Conservation (phyloP, 192 early-diverging fungal species). For the Coemansia sp. region DNA sequence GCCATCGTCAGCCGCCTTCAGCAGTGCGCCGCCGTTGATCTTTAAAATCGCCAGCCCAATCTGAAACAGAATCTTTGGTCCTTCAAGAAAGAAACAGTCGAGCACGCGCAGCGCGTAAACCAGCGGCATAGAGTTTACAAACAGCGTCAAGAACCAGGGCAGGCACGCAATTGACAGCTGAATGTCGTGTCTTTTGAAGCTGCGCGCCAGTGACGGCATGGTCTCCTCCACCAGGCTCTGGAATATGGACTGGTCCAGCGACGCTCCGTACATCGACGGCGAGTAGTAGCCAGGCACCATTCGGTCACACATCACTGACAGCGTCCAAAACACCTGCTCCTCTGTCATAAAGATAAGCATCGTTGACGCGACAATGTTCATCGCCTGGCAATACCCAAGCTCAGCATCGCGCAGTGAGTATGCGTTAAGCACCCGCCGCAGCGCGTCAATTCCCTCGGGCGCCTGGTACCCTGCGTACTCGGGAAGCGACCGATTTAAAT, state of each 20-base stretch:
- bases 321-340: slow-evolving; percentile 96
- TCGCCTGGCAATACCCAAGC: slow-evolving; percentile 99
- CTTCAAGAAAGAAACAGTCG: slow-evolving; percentile 98
- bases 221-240: slow-evolving; percentile 82
- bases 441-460: slow-evolving; percentile 83
- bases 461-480: slow-evolving; percentile 92
- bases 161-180: slow-evolving; percentile 95
- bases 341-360: slow-evolving; percentile 92
- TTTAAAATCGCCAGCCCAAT: slow-evolving; percentile 89
- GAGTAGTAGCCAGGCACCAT: slow-evolving; percentile 96
- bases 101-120: slow-evolving; percentile 82
- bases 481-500: slow-evolving; percentile 87
- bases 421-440: slow-evolving; percentile 89
- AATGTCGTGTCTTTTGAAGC: slow-evolving; percentile 84
- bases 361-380: slow-evolving; percentile 97
- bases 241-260: slow-evolving; percentile 93
- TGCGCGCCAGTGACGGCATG: slow-evolving; percentile 84
- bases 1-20: slow-evolving; percentile 70
- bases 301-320: slow-evolving; percentile 85
- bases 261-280: slow-evolving; percentile 97
- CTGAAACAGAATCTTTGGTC: slow-evolving; percentile 93
- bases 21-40: slow-evolving; percentile 77
- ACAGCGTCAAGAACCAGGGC: slow-evolving; percentile 97
- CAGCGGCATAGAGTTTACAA: slow-evolving; percentile 94
- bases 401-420: slow-evolving; percentile 83